Evolutionary conservation across 306 rosid genomes (phyloP), one percentile per base, ranked within the genome.

Genomic region (Prunus mira): DNA sequence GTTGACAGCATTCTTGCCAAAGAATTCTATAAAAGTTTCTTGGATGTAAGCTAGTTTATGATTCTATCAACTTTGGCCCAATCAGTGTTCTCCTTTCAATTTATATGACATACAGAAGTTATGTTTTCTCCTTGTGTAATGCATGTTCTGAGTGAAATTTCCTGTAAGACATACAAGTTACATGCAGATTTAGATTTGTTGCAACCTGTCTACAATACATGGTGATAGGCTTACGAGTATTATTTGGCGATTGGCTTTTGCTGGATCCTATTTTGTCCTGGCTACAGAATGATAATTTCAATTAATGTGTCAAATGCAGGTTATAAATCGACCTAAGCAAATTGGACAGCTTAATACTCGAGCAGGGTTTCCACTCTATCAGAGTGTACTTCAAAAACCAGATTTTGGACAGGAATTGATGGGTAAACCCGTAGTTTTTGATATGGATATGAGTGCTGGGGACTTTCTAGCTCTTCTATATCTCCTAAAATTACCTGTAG

Each of bases 391-490:
- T 47, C 76, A 70, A 77, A 87, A 76, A 76, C 96, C 86, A 71
- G 43, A 81, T 76, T 88, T 87, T 20, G 62, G 70, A 38, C 55
- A 75, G 32, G 81, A 52, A 58, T 28, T 6, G 17, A 67, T 79
- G 54, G 93, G 91, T 52, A 91, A 87, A 82, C 77, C 87, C 7
- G 76, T 87, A 58, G 88, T 88, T 15, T 87, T 91, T 79, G 91
- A 91, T 78, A 85, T 87, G 91, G 96, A 91, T 74, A 87, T 91
- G 93, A 88, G 93, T 73, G 93, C 85, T 20, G 91, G 96, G 66
- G 96, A 87, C 76, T 85, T 88, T 73, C 72, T 87, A 10, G 78
- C 87, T 58, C 86, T 87, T n/a, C 71, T 91, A 49, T 88, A 87
- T 71, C 89, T 88, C 72, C 84, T 91, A 15, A 87, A 87, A 79